Conservation (phyloP, 345 rosid genomes). For the Arabidopsis suecica region DNA sequence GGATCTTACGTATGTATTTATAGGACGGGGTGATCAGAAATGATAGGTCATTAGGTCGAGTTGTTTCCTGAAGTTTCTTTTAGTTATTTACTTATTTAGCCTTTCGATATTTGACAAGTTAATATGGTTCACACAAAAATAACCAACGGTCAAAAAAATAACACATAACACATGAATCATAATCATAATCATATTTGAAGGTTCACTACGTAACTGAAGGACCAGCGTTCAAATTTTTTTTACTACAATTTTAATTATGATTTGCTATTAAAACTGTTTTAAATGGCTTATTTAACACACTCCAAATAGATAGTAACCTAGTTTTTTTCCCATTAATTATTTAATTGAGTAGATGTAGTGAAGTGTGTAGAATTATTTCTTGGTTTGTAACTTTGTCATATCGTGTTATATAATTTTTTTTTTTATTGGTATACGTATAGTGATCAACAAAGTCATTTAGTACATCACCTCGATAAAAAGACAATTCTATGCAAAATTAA, state of each 20-base stretch:
- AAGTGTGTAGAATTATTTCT: neutral
- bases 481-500: neutral
- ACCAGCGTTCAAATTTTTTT: neutral
- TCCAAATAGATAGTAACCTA: neutral
- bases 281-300: neutral
- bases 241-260: neutral
- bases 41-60: slow-evolving; percentile 24
- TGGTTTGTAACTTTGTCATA: neutral
- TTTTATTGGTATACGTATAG: neutral
- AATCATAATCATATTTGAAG: neutral
- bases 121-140: neutral
- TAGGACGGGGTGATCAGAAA: slow-evolving; percentile 32
- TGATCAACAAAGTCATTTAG: neutral
- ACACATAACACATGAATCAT: slow-evolving; percentile 22
- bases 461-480: neutral
- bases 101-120: slow-evolving; percentile 14
- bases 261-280: neutral
- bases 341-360: neutral
- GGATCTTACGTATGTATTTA: slow-evolving; percentile 32
- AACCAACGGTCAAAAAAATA: slow-evolving; percentile 23
- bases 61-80: slow-evolving; percentile 31
- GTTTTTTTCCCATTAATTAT: no score
- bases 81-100: slow-evolving; percentile 27
- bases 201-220: neutral
- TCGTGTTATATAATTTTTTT: neutral